Conservation (phyloP, 177 flowering plant species). For the Vitis hybrid region DNA sequence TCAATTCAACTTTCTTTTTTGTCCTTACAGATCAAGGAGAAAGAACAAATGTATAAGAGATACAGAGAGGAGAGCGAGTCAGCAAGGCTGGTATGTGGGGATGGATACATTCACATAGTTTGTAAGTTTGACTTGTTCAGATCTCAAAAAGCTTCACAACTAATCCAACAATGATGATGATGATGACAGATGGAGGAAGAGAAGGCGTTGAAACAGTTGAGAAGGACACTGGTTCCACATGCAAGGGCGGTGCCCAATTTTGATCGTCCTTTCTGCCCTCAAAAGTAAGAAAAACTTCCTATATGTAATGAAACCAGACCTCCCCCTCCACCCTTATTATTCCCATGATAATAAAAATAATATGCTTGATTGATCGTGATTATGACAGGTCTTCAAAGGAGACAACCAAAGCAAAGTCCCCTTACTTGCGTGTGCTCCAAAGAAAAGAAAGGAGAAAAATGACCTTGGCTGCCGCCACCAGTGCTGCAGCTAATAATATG, state of each 20-base stretch:
- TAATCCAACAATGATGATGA: not conserved
- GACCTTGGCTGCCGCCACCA: not conserved
- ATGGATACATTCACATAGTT: no score
- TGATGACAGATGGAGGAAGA: slow-evolving; percentile 83
- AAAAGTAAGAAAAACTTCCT: slow-evolving; percentile 47
- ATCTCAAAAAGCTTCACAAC: no score
- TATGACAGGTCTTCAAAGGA: slow-evolving; percentile 58
- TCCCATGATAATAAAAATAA: no score
- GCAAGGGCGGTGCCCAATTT: slow-evolving; percentile 91
- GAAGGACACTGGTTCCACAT: slow-evolving; percentile 90
- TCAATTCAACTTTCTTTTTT: no score
- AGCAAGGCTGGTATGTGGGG: slow-evolving; percentile 56
- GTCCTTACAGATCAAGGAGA: slow-evolving; percentile 67
- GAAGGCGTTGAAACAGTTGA: slow-evolving; percentile 85
- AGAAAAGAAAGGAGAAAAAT: slow-evolving; percentile 47
- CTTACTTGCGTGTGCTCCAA: slow-evolving; percentile 50
- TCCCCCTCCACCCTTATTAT: not conserved
- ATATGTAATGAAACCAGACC: no score
- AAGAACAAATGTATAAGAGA: slow-evolving; percentile 77
- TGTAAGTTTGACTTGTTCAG: not conserved
- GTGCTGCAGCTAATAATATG: slow-evolving; percentile 42
- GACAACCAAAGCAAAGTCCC: slow-evolving; percentile 76
- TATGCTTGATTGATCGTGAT: no score
- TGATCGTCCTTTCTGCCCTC: slow-evolving; percentile 79
- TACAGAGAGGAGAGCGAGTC: slow-evolving; percentile 91